These are phyloP conservation scores for Ichthyophthirius multifiliis DNA, from an alignment of 169 alveolate genomes.

Conservation along the genomic window DNA sequence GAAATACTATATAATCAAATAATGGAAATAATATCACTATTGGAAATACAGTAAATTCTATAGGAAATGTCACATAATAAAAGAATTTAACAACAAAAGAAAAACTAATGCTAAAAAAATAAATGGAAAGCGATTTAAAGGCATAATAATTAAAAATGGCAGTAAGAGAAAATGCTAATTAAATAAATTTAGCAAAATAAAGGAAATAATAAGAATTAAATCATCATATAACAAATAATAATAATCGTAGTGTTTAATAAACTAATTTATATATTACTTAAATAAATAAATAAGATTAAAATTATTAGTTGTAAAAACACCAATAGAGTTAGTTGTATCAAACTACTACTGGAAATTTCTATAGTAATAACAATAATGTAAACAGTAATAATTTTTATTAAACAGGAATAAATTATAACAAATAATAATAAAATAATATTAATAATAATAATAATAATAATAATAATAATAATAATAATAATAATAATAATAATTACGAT, in stretches of 20 bases:
- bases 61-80: not conserved
- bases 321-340: not conserved
- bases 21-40: not conserved
- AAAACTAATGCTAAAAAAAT: conserved; percentile 39
- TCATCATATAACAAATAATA: too few species aligned
- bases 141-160: conserved; percentile 49
- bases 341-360: not conserved
- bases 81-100: conserved; percentile 53
- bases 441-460: too few species aligned
- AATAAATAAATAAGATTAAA: not conserved
- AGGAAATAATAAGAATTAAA: not conserved
- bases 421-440: too few species aligned
- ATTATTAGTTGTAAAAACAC: not conserved
- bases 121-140: conserved; percentile 41
- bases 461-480: too few species aligned
- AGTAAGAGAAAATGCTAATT: conserved; percentile 14
- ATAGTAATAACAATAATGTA: too few species aligned
- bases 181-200: not conserved
- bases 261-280: not conserved
- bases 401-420: too few species aligned
- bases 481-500: too few species aligned
- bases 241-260: not conserved
- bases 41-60: conserved; percentile 24
- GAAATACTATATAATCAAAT: conserved; percentile 18
- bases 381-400: too few species aligned